Conservation (phyloP, 2,329 filamentous ascomycete species). For the Helminthosporium solani region DNA sequence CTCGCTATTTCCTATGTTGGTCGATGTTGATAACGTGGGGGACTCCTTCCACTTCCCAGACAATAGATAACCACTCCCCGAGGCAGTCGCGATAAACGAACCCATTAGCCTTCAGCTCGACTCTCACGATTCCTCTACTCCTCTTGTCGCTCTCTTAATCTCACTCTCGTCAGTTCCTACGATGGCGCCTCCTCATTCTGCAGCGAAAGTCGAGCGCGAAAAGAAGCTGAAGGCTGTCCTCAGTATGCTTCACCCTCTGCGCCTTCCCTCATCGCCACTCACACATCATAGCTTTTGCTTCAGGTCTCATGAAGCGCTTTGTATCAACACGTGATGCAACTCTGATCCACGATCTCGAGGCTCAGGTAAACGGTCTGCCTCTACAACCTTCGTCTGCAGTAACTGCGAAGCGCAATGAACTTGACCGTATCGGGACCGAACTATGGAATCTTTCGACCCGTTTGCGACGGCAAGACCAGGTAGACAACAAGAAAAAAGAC, state of each 20-base stretch:
- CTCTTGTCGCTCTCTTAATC: not conserved
- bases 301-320: constrained; percentile 27
- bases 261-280: constrained; percentile 4
- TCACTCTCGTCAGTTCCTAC: no score
- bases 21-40: no score
- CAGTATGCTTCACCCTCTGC: constrained; percentile 18
- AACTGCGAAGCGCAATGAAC: constrained; percentile 44
- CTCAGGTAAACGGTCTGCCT: constrained; percentile 46
- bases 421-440: constrained; percentile 58
- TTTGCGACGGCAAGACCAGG: constrained; percentile 35
- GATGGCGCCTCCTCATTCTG: constrained; percentile 27
- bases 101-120: not conserved
- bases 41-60: not conserved
- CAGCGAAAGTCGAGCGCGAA: constrained; percentile 36
- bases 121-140: not conserved
- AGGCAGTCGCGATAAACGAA: not conserved
- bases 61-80: not conserved
- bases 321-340: constrained; percentile 17
- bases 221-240: constrained; percentile 37
- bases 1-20: no score
- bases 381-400: constrained; percentile 25
- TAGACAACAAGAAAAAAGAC: constrained; percentile 35
- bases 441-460: constrained; percentile 69
- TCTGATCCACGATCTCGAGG: constrained; percentile 38
- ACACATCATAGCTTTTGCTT: constrained; percentile 36